A percentile compares a stretch with the other conserved stretches of the same genome.
phyloP scores from a whole-genome alignment of 306 rosid genomes.

The Cercis canadensis region DNA sequence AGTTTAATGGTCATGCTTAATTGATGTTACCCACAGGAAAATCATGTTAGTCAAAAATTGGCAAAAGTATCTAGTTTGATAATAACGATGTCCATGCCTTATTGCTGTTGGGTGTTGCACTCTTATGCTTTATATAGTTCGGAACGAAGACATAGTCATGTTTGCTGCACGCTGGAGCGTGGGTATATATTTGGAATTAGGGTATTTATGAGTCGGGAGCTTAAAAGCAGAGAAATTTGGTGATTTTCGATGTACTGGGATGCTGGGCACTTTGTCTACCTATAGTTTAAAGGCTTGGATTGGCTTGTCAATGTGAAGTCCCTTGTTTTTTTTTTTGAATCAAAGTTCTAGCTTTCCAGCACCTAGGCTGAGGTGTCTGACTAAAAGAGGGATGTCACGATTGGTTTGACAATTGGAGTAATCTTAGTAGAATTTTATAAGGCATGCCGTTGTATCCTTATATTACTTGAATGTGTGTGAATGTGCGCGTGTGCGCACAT shows the following conservation, averaged over 20 bases:
- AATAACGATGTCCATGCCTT: background rate
- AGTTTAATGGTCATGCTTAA: background rate
- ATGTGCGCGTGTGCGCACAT: background rate
- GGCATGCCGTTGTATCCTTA: background rate
- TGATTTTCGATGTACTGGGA: no score
- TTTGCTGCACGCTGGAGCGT: slow-evolving; percentile 2
- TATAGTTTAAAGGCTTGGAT: background rate
- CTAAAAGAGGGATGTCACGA: background rate
- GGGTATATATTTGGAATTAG: slow-evolving; percentile 14
- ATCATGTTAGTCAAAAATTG: background rate
- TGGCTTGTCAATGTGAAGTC: no score
- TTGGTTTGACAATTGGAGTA: background rate
- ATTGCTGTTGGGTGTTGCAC: background rate
- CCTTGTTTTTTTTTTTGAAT: no score
- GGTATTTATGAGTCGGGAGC: background rate
- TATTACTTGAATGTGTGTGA: slow-evolving; percentile 1
- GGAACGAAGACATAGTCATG: background rate
- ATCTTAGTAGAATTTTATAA: background rate
- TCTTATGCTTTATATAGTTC: background rate
- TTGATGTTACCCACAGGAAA: background rate
- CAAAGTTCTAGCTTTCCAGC: background rate
- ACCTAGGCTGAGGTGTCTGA: background rate
- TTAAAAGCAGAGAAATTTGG: slow-evolving; percentile 20
- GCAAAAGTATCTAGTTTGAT: background rate
- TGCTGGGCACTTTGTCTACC: background rate